These are phyloP conservation scores for Fusarium xyrophilum DNA, from an alignment of 2,329 filamentous ascomycete species.

Conservation along the genomic window DNA sequence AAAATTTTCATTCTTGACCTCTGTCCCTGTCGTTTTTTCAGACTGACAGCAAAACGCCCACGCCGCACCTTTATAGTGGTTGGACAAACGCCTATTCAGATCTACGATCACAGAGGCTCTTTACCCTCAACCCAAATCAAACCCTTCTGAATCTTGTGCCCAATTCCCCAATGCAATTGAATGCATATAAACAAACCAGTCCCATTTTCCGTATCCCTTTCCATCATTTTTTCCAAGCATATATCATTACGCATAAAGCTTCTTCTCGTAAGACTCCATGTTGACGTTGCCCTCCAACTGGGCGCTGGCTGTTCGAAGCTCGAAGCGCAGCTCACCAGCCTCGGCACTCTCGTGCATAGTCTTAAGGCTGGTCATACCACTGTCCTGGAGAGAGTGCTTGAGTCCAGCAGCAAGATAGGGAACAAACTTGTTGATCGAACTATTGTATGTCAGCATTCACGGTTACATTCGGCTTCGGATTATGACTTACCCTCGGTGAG, in stretches of 20 bases:
- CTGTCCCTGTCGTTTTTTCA: constrained; percentile 21
- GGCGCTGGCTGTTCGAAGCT: constrained; percentile 91
- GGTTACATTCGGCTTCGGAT: not conserved
- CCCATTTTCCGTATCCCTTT: constrained; percentile 24
- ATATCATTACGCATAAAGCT: constrained; percentile 82
- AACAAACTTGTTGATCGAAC: constrained; percentile 91
- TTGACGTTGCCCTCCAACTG: constrained; percentile 97
- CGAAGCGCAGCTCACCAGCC: constrained; percentile 83
- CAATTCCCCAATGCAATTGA: constrained; percentile 30
- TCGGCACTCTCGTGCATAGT: constrained; percentile 78
- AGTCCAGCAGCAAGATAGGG: constrained; percentile 95
- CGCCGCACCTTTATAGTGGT: constrained; percentile 40
- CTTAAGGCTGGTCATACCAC: constrained; percentile 80
- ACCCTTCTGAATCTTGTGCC: constrained; percentile 25
- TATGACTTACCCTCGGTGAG: constrained; percentile 69
- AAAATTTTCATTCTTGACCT: constrained; percentile 40
- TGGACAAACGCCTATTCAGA: constrained; percentile 43
- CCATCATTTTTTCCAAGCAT: constrained; percentile 29
- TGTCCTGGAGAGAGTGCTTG: constrained; percentile 97
- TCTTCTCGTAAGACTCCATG: constrained; percentile 99
- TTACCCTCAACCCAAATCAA: constrained; percentile 28
- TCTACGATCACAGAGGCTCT: constrained; percentile 37
- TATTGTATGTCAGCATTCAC: constrained; percentile 46
- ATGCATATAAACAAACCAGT: constrained; percentile 29
- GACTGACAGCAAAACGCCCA: constrained; percentile 37